Base-by-base conservation (phyloP, 73 alveolate genomes). In the Paramecium sexaurelia region DNA sequence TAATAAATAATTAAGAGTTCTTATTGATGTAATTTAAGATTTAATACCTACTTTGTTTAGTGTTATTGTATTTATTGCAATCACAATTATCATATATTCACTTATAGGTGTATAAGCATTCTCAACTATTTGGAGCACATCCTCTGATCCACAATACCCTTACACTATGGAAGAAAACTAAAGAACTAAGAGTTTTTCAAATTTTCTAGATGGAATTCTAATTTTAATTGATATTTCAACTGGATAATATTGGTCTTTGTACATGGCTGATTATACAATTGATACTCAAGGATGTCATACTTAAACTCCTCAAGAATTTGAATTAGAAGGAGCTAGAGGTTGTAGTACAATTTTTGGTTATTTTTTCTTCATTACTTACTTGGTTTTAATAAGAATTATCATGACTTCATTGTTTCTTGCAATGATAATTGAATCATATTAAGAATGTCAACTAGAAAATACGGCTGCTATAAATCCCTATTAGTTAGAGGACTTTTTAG, bases 381-480 rank as follows among this genome's bases (percentile, higher is more conserved):
- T 73, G 19, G 57, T 73, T 73, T 41, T 73, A 13, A 73, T 73
- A 4, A 36, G 57, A 4, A 73, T 73, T 5, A 73, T 73, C 8
- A 73, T 73, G 87, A 41, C 33, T 9, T 73, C 87, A 13, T 41
- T 73, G 8, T 73, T 73, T n/a, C 35, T 73, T 17, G 87, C 87
- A 6, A 73, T 73, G 87, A 37, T 73, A 3, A 73, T 73, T 73
- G 87, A 73, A 73, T 29, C 57, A 5, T 73, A 73, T 37, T 47
- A 29, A 3, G 92, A 83, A 41, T 91, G 32, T 85, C 55, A 91
- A 22, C 33, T 41, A 56, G 95, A 94, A 75, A 93, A 84, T 47
- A 56, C 75, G 0, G 95, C 82, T 5, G 67, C 68, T 45, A 89
- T 89, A 27, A 78, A 39, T 39, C 66, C 78, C 2, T 36, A 17